Percentiles rank a stretch among this genome's conserved stretches.
These are phyloP conservation scores for Pestalotiopsis sp. DNA, from an alignment of 2,329 filamentous ascomycete species.

Conservation along the genomic window DNA sequence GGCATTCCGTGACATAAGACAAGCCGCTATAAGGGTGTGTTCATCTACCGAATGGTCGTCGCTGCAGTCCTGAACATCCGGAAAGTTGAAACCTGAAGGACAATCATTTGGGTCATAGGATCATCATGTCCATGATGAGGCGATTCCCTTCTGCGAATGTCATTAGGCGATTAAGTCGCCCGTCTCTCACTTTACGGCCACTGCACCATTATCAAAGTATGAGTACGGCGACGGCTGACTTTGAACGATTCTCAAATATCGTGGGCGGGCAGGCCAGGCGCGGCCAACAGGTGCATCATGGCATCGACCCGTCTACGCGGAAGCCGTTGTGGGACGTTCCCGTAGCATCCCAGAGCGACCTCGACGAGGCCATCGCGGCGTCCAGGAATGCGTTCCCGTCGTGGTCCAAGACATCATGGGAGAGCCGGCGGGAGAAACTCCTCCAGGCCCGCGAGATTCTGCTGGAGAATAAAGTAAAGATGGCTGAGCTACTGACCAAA, in stretches of 20 bases:
- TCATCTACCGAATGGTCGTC: not conserved
- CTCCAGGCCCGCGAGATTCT: not conserved
- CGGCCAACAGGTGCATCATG: not conserved
- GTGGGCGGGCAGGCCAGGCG: not conserved
- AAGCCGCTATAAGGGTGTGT: not conserved
- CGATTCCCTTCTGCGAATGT: not conserved
- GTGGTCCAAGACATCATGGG: conserved; percentile 6
- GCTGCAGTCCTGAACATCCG: not conserved
- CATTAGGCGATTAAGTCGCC: not conserved
- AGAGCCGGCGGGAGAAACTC: not conserved
- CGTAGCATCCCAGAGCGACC: not conserved
- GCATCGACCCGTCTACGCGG: conserved; percentile 6
- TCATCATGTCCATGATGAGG: not conserved
- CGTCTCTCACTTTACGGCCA: not conserved
- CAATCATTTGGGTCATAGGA: not conserved
- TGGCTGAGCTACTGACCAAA: conserved; percentile 15
- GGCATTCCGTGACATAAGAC: not conserved
- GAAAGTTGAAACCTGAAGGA: not conserved
- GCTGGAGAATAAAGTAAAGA: not conserved
- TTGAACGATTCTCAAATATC: not conserved
- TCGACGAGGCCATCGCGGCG: not conserved
- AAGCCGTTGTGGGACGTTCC: conserved; percentile 4
- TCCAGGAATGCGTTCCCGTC: not conserved
- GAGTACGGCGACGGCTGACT: not conserved
- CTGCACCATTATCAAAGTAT: not conserved